phyloP scores from a whole-genome alignment of 23 red algal species.

The Gracilaria domingensis region DNA sequence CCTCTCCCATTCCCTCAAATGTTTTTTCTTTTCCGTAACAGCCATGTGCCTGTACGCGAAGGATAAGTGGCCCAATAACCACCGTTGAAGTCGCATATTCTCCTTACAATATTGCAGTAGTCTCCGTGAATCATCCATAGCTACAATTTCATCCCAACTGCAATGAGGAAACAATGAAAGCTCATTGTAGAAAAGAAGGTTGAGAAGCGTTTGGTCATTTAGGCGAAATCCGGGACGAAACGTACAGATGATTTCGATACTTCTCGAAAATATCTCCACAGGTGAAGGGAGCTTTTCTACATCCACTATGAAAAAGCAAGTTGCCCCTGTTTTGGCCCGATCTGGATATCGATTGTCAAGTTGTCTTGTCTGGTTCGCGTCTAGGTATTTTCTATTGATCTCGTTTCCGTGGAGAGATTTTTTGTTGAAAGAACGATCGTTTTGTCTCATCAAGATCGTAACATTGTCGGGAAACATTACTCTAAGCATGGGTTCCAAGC shows the following conservation, averaged over 20 bases:
- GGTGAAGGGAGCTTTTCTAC: constrained; percentile 39
- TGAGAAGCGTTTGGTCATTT: constrained; percentile 68
- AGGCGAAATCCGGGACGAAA: constrained; percentile 66
- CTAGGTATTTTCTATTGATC: constrained; percentile 30
- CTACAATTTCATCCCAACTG: constrained; percentile 44
- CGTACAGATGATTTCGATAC: constrained; percentile 58
- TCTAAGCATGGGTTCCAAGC: constrained; percentile 41
- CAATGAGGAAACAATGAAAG: constrained; percentile 55
- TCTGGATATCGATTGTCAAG: constrained; percentile 47
- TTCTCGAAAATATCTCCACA: constrained; percentile 27
- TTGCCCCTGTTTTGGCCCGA: constrained; percentile 45
- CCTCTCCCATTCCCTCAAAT: neutral
- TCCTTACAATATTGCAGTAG: constrained; percentile 25
- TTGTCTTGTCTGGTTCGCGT: neutral
- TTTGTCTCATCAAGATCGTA: constrained; percentile 64
- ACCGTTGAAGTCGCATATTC: constrained; percentile 50
- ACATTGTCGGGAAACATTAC: constrained; percentile 46
- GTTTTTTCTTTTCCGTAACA: constrained; percentile 34
- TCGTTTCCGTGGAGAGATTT: constrained; percentile 48
- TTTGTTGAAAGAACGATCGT: constrained; percentile 56
- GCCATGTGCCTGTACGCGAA: constrained; percentile 71
- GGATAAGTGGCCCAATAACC: constrained; percentile 25
- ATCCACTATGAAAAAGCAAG: constrained; percentile 54
- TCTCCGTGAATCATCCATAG: constrained; percentile 26
- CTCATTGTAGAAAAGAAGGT: constrained; percentile 49